Base-by-base conservation (phyloP, 169 alveolate species). In the Prorocentrum cordatum region DNA sequence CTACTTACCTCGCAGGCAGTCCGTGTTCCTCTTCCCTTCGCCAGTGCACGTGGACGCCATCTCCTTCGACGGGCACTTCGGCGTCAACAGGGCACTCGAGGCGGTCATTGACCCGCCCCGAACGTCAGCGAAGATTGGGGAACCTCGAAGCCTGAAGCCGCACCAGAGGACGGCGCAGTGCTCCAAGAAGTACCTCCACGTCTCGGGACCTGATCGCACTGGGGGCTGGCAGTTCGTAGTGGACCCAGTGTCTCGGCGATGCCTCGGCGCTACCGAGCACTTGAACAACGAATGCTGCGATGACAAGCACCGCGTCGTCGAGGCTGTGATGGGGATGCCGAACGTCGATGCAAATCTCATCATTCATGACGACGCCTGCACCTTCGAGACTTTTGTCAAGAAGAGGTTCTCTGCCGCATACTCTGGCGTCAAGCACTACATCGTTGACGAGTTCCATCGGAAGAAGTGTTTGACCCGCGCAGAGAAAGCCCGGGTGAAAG, bases 11-110 rank as follows among this genome's bases (percentile, higher is more conserved):
- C 6, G 16, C 33, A 22, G 2, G 0, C 18, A 33, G 9, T 5
- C 22, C n/a, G 42, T 59, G 24, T 6, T 71, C 33, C 2, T 35
- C n/a, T 42, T 71, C n/a, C 31, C n/a, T 0, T 36, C 67, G 7
- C 33, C 50, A 7, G 10, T 1, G 2, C 10, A 0, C 0, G 67
- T 71, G 33, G 16, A 45, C 2, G 47, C 32, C 12, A 1, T 71
- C 12, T 24, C 29, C 58, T 71, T 71, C n/a, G 83, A 71, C 31
- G 83, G 83, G 24, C 83, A 71, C 67, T 71, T 71, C 32, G 67
- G 83, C 6, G 33, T 71, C 24, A 27, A 71, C 12, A 9, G 83
- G 14, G 0, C 9, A 0, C 47, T 71, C 24, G 3, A 39, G 10
- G 0, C 33, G 14, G n/a, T n/a, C 62, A n/a, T 0, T 3, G 29